A percentile compares a stretch with the other conserved stretches of the same genome.
These are phyloP conservation scores for Fusarium illudens DNA, from an alignment of 2,329 filamentous ascomycete species.

Conservation along the genomic window DNA sequence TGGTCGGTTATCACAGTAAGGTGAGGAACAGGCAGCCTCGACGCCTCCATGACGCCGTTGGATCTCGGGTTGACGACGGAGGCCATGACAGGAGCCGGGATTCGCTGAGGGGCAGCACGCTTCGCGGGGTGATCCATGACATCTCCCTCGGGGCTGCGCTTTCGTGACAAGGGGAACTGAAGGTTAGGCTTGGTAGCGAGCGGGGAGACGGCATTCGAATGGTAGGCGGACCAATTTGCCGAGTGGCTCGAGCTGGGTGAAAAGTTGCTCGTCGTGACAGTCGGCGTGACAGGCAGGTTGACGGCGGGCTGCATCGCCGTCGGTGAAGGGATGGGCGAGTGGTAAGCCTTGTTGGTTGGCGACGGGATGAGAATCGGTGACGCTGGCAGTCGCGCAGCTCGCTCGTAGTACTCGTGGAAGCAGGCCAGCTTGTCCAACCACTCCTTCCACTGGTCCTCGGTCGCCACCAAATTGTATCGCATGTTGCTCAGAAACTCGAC, in stretches of 20 bases:
- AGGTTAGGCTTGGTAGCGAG: slow-evolving; percentile 57
- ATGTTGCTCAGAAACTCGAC: slow-evolving; percentile 99
- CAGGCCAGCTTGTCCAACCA: slow-evolving; percentile 86
- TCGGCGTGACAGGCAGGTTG: slow-evolving; percentile 48
- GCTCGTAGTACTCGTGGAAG: slow-evolving; percentile 85
- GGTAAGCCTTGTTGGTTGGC: slow-evolving; percentile 49
- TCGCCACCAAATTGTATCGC: slow-evolving; percentile 90
- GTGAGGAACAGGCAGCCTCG: slow-evolving; percentile 73
- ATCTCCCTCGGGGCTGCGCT: slow-evolving; percentile 62
- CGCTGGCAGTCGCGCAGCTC: slow-evolving; percentile 61
- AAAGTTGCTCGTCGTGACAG: slow-evolving; percentile 44
- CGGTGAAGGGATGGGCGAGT: slow-evolving; percentile 61
- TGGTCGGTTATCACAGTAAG: slow-evolving; percentile 69
- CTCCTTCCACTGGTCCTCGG: slow-evolving; percentile 82
- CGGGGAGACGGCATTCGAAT: slow-evolving; percentile 56
- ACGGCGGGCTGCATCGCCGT: slow-evolving; percentile 48
- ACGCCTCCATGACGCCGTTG: slow-evolving; percentile 34
- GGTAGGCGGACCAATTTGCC: slow-evolving; percentile 52
- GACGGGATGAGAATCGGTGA: slow-evolving; percentile 55
- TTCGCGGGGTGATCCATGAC: slow-evolving; percentile 64
- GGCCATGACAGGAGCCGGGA: slow-evolving; percentile 25
- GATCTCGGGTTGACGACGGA: slow-evolving; percentile 31
- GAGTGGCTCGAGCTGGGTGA: slow-evolving; percentile 52
- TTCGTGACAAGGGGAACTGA: slow-evolving; percentile 53
- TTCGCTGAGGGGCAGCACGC: slow-evolving; percentile 47